These are phyloP conservation scores for Leishmania turanica DNA, from an alignment of 208 protist genomes.

Conservation along the genomic window DNA sequence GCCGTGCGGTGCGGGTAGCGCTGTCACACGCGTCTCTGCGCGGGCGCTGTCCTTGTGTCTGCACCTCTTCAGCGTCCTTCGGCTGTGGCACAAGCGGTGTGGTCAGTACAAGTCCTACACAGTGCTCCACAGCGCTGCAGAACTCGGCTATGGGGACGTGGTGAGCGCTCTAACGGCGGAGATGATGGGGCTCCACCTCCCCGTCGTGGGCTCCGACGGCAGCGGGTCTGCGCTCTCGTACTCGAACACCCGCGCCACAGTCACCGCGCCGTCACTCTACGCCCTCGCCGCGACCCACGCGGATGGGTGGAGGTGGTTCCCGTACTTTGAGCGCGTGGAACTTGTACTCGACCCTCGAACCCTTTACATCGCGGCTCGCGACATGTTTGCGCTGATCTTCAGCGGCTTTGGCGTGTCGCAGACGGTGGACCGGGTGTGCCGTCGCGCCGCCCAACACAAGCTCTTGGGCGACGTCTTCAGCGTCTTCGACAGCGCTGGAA, in stretches of 20 bases:
- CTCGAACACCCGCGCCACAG: slow-evolving; percentile 9
- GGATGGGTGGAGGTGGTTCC: slow-evolving; percentile 37
- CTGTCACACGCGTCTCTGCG: neutral
- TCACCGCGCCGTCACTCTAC: slow-evolving; percentile 45
- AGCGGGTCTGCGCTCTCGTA: slow-evolving; percentile 7
- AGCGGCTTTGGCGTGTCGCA: slow-evolving; percentile 47
- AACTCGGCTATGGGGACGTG: slow-evolving; percentile 47
- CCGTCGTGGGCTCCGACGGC: neutral
- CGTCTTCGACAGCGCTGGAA: slow-evolving; percentile 23
- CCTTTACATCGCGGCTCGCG: slow-evolving; percentile 31
- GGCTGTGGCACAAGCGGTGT: slow-evolving; percentile 18
- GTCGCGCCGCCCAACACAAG: slow-evolving; percentile 37
- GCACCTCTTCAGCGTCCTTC: slow-evolving; percentile 15
- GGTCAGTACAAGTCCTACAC: slow-evolving; percentile 44
- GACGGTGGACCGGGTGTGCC: slow-evolving; percentile 44
- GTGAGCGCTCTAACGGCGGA: slow-evolving; percentile 41
- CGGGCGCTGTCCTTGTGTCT: neutral
- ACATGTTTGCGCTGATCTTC: slow-evolving; percentile 48
- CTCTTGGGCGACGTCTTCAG: slow-evolving; percentile 45
- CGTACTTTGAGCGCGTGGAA: slow-evolving; percentile 38
- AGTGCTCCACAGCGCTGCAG: slow-evolving; percentile 70
- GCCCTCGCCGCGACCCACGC: slow-evolving; percentile 40
- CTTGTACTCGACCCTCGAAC: slow-evolving; percentile 27
- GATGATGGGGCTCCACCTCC: slow-evolving; percentile 31
- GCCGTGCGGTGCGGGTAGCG: slow-evolving; percentile 3